A percentile compares a stretch with the other conserved stretches of the same genome.
Evolutionary conservation across 129 eudicot genomes (phyloP).

Genomic region (Centaurea solstitialis): DNA sequence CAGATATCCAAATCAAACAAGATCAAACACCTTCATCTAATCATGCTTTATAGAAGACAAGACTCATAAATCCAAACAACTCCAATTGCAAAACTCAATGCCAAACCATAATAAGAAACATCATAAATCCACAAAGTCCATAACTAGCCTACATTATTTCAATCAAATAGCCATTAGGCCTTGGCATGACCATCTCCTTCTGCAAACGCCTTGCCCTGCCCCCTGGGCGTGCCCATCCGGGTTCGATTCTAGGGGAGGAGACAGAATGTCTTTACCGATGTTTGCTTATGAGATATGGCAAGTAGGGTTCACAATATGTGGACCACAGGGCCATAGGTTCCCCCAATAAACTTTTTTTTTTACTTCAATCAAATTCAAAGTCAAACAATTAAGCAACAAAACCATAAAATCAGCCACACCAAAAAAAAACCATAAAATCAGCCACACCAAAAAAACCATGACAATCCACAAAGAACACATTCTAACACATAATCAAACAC

Average conservation of each 20-base stretch:
- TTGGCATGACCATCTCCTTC: no score
- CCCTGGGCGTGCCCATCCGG: no score
- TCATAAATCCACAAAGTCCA: constrained; percentile 7
- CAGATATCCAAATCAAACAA: constrained; percentile 15
- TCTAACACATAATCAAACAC: not conserved
- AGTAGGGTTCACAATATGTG: no score
- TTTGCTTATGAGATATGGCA: no score
- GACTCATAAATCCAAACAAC: constrained; percentile 15
- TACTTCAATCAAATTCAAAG: constrained; percentile 17
- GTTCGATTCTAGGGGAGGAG: no score
- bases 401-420: not conserved
- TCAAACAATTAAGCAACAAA: constrained; percentile 18
- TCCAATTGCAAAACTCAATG: not conserved
- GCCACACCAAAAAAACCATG: not conserved
- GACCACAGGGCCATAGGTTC: no score
- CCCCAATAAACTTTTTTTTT: no score
- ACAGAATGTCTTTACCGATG: no score
- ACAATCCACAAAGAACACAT: constrained; percentile 8
- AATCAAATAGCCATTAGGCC: no score
- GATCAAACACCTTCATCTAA: constrained; percentile 6
- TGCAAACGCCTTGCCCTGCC: no score
- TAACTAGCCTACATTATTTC: not conserved
- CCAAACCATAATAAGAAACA: not conserved
- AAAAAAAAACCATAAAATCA: not conserved
- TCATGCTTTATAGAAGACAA: not conserved